A percentile compares a stretch with the other conserved stretches of the same genome.
Evolutionary conservation across 805 yeast species (phyloP).

Genomic region (Debaryomyces maramus): DNA sequence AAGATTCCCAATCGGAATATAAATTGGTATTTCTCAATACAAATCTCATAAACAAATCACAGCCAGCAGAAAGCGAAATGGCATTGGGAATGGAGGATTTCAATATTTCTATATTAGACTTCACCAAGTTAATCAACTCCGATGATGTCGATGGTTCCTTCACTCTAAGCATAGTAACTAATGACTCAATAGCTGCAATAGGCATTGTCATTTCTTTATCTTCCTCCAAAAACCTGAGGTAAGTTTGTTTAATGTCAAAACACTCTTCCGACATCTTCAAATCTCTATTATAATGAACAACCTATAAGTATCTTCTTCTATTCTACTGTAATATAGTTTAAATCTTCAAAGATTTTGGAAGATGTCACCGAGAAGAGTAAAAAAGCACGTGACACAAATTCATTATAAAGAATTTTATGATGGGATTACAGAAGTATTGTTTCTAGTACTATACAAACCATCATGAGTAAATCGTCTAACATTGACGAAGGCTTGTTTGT

Average conservation of each 20-base stretch:
- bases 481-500: constrained; percentile 16
- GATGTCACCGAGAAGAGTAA: background rate
- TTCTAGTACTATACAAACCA: background rate
- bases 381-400: background rate
- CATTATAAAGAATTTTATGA: background rate
- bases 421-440: background rate
- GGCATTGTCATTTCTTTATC: constrained; percentile 99
- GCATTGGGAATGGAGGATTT: constrained; percentile 85
- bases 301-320: too few relatives aligned
- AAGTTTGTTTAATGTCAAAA: constrained; percentile 82
- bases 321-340: too few relatives aligned
- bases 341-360: background rate
- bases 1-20: constrained; percentile 92
- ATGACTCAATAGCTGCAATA: constrained; percentile 94
- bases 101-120: constrained; percentile 70
- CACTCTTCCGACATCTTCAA: constrained; percentile 12
- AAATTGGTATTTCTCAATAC: constrained; percentile 86
- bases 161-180: constrained; percentile 77
- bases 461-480: background rate
- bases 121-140: constrained; percentile 80
- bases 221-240: constrained; percentile 75
- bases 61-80: constrained; percentile 92
- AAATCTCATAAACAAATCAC: constrained; percentile 93
- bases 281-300: too few relatives aligned
- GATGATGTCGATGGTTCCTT: constrained; percentile 93